Evolutionary conservation across 148 eudicot genomes (phyloP).

Genomic region (Vaccinium corymbosum): DNA sequence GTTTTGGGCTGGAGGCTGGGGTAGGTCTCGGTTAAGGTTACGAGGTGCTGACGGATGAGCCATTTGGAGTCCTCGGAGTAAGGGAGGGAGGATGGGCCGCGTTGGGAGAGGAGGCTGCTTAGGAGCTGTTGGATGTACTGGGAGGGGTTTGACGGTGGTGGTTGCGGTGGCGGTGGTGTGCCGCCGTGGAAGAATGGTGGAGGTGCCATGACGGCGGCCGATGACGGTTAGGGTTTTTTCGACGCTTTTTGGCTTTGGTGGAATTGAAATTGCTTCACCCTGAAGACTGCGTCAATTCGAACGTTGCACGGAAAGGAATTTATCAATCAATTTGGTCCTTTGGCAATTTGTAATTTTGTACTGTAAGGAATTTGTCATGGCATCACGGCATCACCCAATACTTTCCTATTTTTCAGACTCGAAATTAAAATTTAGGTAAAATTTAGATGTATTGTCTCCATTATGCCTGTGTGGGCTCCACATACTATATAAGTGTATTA

Average conservation of each 20-base stretch:
- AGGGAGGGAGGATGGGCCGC: slow-evolving; percentile 71
- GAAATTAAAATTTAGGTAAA: too few species aligned
- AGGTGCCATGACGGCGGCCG: neutral
- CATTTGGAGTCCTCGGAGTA: slow-evolving; percentile 83
- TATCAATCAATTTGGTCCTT: too few species aligned
- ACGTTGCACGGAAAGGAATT: neutral
- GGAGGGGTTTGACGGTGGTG: neutral
- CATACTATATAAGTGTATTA: too few species aligned
- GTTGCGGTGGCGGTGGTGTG: neutral
- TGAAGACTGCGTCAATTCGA: neutral
- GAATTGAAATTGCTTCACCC: neutral
- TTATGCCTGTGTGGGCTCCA: too few species aligned
- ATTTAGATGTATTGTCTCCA: too few species aligned
- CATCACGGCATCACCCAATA: too few species aligned
- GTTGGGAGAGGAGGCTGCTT: slow-evolving; percentile 77
- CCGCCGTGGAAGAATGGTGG: slow-evolving; percentile 10
- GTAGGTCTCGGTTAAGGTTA: slow-evolving; percentile 46
- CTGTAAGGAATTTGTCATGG: too few species aligned
- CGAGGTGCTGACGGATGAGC: slow-evolving; percentile 85
- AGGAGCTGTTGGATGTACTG: slow-evolving; percentile 69
- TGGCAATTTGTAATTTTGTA: too few species aligned
- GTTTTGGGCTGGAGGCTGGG: slow-evolving; percentile 78
- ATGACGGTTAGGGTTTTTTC: too few species aligned
- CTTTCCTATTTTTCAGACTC: too few species aligned
- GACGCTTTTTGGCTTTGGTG: neutral